Conservation (phyloP, 2,329 filamentous ascomycete species). For the Clarireedia homoeocarpa region DNA sequence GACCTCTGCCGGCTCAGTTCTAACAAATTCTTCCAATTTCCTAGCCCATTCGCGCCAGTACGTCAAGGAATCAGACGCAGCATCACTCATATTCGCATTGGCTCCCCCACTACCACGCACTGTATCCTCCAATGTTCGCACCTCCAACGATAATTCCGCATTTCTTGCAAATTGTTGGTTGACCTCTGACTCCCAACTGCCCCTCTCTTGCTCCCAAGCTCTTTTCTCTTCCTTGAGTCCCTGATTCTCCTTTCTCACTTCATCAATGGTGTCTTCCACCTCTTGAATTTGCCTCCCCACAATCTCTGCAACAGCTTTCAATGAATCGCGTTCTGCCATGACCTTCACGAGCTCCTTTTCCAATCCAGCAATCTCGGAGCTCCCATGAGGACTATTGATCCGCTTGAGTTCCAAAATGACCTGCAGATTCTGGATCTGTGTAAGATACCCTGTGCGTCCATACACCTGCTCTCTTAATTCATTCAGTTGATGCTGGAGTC, state of each 20-base stretch:
- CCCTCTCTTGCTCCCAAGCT: not conserved
- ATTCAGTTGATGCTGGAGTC: not conserved
- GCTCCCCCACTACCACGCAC: not conserved
- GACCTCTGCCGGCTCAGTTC: not conserved
- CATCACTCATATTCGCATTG: not conserved
- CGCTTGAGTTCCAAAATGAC: conserved; percentile 1
- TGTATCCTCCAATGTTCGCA: conserved; percentile 2
- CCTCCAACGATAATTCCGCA: not conserved
- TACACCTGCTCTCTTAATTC: not conserved
- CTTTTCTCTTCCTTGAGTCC: not conserved
- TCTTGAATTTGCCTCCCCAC: not conserved
- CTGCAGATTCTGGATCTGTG: conserved; percentile 1
- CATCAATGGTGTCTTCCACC: not conserved
- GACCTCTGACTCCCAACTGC: not conserved
- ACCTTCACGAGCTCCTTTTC: not conserved
- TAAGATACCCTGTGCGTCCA: not conserved
- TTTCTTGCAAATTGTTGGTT: not conserved
- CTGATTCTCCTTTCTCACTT: not conserved
- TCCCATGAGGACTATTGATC: not conserved
- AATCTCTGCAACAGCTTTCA: not conserved
- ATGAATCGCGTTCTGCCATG: not conserved
- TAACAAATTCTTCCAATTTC: not conserved
- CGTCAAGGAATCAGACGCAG: too few species aligned
- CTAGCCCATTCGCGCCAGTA: conserved; percentile 1
- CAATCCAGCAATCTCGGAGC: not conserved